Evolutionary conservation across 805 yeast genomes (phyloP).

Genomic region (Sugiyamaella floridensis): DNA sequence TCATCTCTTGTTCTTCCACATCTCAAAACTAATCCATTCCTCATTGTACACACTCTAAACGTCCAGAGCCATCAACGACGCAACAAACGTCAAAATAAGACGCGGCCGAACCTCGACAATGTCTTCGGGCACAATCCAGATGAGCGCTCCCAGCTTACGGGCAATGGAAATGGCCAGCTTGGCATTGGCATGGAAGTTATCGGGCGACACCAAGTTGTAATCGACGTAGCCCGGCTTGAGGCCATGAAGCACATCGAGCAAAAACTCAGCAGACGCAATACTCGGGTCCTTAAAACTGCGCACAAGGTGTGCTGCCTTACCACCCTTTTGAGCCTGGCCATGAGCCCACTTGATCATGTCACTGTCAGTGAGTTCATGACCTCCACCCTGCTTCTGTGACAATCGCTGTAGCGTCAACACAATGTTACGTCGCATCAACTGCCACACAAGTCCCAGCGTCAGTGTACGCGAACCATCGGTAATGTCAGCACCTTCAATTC

Average conservation of each 20-base stretch:
- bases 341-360: slow-evolving; percentile 96
- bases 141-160: slow-evolving; percentile 93
- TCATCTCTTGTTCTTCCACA: too few relatives aligned
- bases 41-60: neutral
- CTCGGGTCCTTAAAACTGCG: slow-evolving; percentile 83
- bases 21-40: neutral
- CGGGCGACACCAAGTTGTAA: slow-evolving; percentile 85
- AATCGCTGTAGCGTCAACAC: slow-evolving; percentile 71
- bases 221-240: slow-evolving; percentile 97
- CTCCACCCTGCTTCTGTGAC: slow-evolving; percentile 54
- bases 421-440: slow-evolving; percentile 94
- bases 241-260: slow-evolving; percentile 86
- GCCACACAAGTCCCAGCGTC: slow-evolving; percentile 95
- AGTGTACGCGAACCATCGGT: slow-evolving; percentile 86
- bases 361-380: slow-evolving; percentile 69
- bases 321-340: slow-evolving; percentile 76
- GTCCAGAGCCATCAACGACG: slow-evolving; percentile 77
- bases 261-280: slow-evolving; percentile 68
- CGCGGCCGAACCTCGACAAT: slow-evolving; percentile 93
- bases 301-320: slow-evolving; percentile 52
- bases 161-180: slow-evolving; percentile 97
- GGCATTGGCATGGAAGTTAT: slow-evolving; percentile 79
- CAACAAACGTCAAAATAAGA: slow-evolving; percentile 88
- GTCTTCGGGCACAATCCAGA: slow-evolving; percentile 99
- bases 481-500: slow-evolving; percentile 96